Base-by-base conservation (phyloP, 2,329 filamentous ascomycete species). In the Alternaria sp. region DNA sequence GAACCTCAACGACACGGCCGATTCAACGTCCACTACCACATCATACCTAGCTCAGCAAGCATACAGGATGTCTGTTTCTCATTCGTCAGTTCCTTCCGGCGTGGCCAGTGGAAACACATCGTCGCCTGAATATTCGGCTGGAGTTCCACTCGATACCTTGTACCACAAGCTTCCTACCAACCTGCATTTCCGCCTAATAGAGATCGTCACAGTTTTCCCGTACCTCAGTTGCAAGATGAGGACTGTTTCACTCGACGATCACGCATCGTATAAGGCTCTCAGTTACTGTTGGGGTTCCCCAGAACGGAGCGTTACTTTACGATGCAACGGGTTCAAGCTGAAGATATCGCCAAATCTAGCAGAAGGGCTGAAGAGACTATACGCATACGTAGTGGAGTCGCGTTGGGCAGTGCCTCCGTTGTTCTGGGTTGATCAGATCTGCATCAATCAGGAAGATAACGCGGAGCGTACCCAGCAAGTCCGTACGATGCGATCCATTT, bases 181-280 rank as follows among this genome's bases (percentile, higher is more conserved):
- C n/a, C n/a, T n/a, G n/a, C n/a, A n/a, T n/a, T n/a, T n/a, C n/a
- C n/a, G n/a, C n/a, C n/a, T n/a, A n/a, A n/a, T n/a, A n/a, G 8
- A 18, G 1, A 41, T 18, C 37, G 1, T 6, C 3, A 3, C 4
- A 0, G n/a, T 18, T 1, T 11, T 11, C 6, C 37, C n/a, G 1
- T 1, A 2, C 2, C 37, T 41, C 37, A 41, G 15, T 1, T 41
- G 37, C n/a, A 9, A 18, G 4, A 18, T 41, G 15, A 41, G 2
- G 1, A 18, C 37, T 1, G 37, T 41, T 18, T 41, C 33, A 15
- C 33, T 37, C 33, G 4, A 6, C 0, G 30, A 37, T 37, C 6
- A 7, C 14, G 9, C 33, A 4, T 15, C 33, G 2, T 37, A 41
- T 11, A 15, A 18, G 0, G 37, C 37, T 6, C 37, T 41, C 37